Conservation (phyloP, 2,329 filamentous ascomycete genomes). For the Ascochyta lentis region DNA sequence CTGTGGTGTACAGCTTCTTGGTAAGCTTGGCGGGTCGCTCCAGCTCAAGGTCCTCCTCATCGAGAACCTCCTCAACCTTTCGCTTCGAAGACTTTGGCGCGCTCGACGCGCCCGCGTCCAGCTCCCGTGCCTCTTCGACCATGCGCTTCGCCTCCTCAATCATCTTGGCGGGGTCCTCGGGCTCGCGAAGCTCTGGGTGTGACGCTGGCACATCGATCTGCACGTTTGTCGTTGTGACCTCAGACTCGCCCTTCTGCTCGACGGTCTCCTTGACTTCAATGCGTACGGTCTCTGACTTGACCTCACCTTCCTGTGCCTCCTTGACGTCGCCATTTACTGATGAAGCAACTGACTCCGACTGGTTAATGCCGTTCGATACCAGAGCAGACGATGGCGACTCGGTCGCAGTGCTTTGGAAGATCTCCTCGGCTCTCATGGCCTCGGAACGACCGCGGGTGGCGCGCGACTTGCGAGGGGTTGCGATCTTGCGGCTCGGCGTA, state of each 20-base stretch:
- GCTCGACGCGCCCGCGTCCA: constrained; percentile 45
- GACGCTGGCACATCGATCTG: constrained; percentile 77
- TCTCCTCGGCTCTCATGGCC: constrained; percentile 38
- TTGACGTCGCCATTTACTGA: constrained; percentile 51
- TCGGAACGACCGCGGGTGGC: constrained; percentile 50
- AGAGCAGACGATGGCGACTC: constrained; percentile 55
- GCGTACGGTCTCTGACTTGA: constrained; percentile 62
- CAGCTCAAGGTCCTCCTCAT: constrained; percentile 55
- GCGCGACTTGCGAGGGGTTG: constrained; percentile 62
- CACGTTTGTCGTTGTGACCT: constrained; percentile 75
- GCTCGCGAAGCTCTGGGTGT: constrained; percentile 70
- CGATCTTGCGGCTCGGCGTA: constrained; percentile 54
- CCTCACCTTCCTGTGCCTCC: constrained; percentile 26
- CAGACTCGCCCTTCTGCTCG: constrained; percentile 63
- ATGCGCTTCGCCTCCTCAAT: constrained; percentile 86
- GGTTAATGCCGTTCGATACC: constrained; percentile 40
- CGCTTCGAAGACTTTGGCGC: constrained; percentile 42
- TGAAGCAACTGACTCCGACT: constrained; percentile 48
- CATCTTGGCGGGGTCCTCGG: constrained; percentile 82
- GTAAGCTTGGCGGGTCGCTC: constrained; percentile 73
- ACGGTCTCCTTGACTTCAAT: constrained; percentile 73
- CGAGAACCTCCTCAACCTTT: constrained; percentile 65
- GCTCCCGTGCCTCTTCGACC: constrained; percentile 74
- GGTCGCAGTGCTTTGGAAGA: constrained; percentile 55
- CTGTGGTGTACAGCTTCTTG: constrained; percentile 67